Conservation (phyloP, 1,284 basidiomycete species). For the Apiotrichum akiyoshidainum region DNA sequence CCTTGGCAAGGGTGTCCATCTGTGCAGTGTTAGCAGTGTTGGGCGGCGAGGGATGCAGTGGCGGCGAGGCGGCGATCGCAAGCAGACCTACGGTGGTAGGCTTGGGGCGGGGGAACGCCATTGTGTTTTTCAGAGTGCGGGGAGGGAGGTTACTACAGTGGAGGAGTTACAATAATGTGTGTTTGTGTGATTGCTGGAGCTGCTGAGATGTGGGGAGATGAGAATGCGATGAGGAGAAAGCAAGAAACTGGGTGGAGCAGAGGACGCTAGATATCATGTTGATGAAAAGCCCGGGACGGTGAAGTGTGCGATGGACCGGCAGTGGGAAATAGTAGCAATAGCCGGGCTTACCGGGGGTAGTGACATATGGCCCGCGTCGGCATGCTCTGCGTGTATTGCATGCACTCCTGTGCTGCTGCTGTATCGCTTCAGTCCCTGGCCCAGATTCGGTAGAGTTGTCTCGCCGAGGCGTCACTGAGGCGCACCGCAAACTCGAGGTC, state of each 20-base stretch:
- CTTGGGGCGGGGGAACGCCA: conserved; percentile 50
- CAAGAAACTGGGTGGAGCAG: not conserved
- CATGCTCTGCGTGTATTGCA: too few species aligned
- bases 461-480: too few species aligned
- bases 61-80: not conserved
- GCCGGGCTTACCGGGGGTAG: not conserved
- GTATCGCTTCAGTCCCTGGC: too few species aligned
- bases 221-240: not conserved
- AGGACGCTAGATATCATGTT: not conserved
- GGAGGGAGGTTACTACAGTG: not conserved
- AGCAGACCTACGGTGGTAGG: conserved; percentile 43
- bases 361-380: not conserved
- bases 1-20: conserved; percentile 50
- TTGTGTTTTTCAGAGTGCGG: conserved; percentile 12
- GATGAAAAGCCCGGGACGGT: not conserved
- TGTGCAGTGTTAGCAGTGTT: conserved; percentile 18
- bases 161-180: not conserved
- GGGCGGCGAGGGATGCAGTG: not conserved
- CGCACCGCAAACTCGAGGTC: too few species aligned
- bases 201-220: not conserved
- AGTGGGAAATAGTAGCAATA: not conserved
- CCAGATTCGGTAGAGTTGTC: too few species aligned
- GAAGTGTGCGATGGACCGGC: not conserved
- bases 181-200: not conserved
- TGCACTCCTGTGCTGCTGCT: not conserved